Percentiles rank a stretch among this genome's conserved stretches.
These are phyloP conservation scores for Bacidia gigantensis DNA, from an alignment of 495 filamentous ascomycete genomes.

Conservation along the genomic window DNA sequence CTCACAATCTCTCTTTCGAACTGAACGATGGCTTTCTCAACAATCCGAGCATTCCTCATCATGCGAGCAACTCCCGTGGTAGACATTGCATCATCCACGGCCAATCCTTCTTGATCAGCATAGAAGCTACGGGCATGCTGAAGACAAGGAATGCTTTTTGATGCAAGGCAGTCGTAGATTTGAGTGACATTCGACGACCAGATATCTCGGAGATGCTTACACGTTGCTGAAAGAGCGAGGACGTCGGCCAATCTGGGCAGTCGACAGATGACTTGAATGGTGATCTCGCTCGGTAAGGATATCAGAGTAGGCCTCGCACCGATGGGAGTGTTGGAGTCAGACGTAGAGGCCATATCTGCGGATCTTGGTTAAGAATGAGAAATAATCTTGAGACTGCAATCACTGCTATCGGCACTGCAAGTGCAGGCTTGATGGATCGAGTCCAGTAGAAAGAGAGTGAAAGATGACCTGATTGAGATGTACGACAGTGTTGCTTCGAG, in stretches of 20 bases:
- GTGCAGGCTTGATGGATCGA: too few species aligned
- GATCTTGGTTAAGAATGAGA: not conserved
- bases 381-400: not conserved
- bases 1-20: constrained; percentile 9
- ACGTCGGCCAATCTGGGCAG: constrained; percentile 4
- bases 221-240: constrained; percentile 3
- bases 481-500: too few species aligned
- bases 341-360: not conserved
- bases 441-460: too few species aligned
- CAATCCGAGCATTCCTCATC: constrained; percentile 3
- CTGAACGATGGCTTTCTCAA: constrained; percentile 9
- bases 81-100: constrained; percentile 1
- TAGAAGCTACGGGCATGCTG: constrained; percentile 8
- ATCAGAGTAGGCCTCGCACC: not conserved
- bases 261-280: constrained; percentile 2
- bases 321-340: not conserved
- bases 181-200: not conserved
- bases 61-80: constrained; percentile 4
- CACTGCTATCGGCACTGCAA: not conserved
- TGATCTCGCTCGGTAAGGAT: constrained; percentile 1
- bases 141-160: constrained; percentile 5
- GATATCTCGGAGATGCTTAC: constrained; percentile 4
- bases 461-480: too few species aligned
- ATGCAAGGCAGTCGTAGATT: constrained; percentile 4
- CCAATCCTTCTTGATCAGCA: constrained; percentile 5